Evolutionary conservation across 371 early-diverging fungal species (phyloP), one percentile per base, ranked within the genome.

Genomic region (Neoconidiobolus thromboides): DNA sequence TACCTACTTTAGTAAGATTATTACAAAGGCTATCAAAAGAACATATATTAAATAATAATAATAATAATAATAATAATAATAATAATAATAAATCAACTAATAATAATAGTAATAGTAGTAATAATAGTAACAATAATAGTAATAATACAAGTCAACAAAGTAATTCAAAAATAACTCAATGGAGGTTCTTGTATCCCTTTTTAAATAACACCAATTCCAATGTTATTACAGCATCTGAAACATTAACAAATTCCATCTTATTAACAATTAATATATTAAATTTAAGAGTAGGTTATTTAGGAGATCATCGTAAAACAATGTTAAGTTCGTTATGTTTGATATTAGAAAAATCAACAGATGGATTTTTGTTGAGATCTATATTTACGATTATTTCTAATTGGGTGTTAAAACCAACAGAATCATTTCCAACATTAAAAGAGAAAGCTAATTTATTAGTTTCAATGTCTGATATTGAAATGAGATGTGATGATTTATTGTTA

Each of bases 381-480:
- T 67, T 96, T 51, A 79, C 79, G 10, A 82, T 94, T 76, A 76
- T 86, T 9, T 76, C 79, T n/a, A 82, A 84, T 49, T 98, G 98
- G 98, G 69, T 87, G 44, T 76, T 73, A 1, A 76, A 81, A 49
- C 69, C 70, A 44, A 70, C 69, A 2, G 91, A 92, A 52, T 71
- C 87, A 1, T 91, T 92, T 72, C 98, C 98, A 1, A 94, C 96
- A 1, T 77, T 89, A 60, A 95, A 93, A 69, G 98, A 96, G 64
- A 95, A 96, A 67, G 87, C 94, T 1, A 84, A 83, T 51, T 68
- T 96, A 40, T 71, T 93, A 69, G 80, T 86, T 38, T 87, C 84
- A 65, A 86, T 98, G 89, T 84, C 94, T 85, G 71, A 75, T 9
- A 77, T 89, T 48, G 90, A 80, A 65, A 72, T 69, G 38, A 76